Evolutionary conservation across 176 grass and related monocot species (phyloP), one percentile per base, ranked within the genome.

Genomic region (Oryza officinalis): DNA sequence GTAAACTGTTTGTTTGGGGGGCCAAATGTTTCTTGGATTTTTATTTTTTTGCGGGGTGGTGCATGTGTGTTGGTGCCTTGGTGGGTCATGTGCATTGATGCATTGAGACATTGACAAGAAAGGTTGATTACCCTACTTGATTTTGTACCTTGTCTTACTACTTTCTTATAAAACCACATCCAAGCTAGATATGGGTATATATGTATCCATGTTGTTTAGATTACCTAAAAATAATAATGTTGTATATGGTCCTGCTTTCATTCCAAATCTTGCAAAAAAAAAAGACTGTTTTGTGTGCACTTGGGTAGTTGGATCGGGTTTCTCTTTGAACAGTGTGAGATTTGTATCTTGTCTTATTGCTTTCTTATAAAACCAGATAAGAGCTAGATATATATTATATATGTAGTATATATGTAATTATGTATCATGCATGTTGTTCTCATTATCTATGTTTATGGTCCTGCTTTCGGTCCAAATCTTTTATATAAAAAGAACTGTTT

Each of bases 21-120:
- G 52, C 18, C 18, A 22, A 57, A 57, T 57, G 20, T 57, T 57
- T 57, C 83, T 89, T 43, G 4, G 5, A 59, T 40, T 61, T 63
- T 20, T n/a, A 6, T 13, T 38, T 38, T 6, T 3, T 32, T 6
- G 37, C 1, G 37, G 54, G 57, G 54, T 3, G 67, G 65, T 60
- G 71, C 61, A 54, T 67, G 61, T 74, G 33, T 80, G 50, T 30
- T 63, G 30, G 30, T 80, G 57, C 57, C 57, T 61, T 61, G 57
- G 57, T 61, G 50, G 23, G 72, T 67, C 43, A 72, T 89, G 41
- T 65, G 57, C 72, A 66, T 81, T 75, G 78, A 68, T 69, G 77
- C 59, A 44, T 75, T 46, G 26, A 68, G 14, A 72, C 35, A 61
- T 67, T 28, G 50, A 74, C 35, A 74, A 49, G 72, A 67, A 86